Conservation (phyloP, 2,329 filamentous ascomycete species). For the Botryosphaeria agaves region DNA sequence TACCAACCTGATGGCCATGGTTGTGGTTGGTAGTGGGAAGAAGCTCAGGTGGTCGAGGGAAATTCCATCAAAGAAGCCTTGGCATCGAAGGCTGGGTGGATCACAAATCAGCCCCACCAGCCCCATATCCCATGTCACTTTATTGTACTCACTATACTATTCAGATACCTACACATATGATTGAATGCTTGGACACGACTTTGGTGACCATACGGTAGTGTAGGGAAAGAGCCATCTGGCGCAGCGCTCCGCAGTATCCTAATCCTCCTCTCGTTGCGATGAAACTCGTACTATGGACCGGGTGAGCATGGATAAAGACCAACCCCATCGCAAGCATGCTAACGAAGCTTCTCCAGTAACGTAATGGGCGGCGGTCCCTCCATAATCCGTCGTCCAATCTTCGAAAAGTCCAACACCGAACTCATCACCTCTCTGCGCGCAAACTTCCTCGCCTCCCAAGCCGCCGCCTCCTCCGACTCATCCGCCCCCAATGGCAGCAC, state of each 20-base stretch:
- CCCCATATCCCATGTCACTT: too few species aligned
- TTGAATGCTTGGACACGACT: too few species aligned
- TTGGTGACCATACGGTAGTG: too few species aligned
- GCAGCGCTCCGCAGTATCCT: too few species aligned
- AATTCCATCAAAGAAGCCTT: too few species aligned
- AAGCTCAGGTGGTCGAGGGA: too few species aligned
- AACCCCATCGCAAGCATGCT: conserved; percentile 5
- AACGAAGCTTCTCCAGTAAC: conserved; percentile 36
- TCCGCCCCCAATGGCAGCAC: conserved; percentile 15
- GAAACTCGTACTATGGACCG: conserved; percentile 72
- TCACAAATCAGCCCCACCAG: too few species aligned
- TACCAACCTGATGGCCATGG: conserved; percentile 43
- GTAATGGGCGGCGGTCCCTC: conserved; percentile 73
- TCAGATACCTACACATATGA: too few species aligned
- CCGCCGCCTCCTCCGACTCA: conserved; percentile 31
- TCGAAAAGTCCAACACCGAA: conserved; percentile 80
- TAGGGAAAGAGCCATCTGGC: too few species aligned
- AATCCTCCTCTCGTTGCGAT: conserved; percentile 37
- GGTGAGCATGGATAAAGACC: conserved; percentile 36
- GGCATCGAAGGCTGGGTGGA: too few species aligned
- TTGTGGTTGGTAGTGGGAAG: too few species aligned
- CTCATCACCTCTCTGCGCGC: conserved; percentile 73
- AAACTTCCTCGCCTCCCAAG: conserved; percentile 62
- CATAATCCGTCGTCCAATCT: conserved; percentile 61
- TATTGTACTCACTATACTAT: too few species aligned